Evolutionary conservation across 2,329 filamentous ascomycete genomes (phyloP).

Genomic region (Colletotrichum sidae): DNA sequence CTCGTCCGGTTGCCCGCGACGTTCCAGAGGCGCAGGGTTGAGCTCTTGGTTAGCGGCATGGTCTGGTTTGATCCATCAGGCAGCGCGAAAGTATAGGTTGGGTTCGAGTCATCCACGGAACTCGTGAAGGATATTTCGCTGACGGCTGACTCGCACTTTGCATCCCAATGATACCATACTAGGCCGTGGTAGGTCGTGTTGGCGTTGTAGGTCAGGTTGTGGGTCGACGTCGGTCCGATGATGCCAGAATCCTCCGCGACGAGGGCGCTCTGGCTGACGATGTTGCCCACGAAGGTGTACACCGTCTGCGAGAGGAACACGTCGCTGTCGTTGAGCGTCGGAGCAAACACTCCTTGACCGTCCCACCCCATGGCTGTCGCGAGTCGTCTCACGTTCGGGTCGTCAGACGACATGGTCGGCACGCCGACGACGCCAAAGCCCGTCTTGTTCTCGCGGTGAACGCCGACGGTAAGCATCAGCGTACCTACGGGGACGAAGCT

Average conservation of each 20-base stretch:
- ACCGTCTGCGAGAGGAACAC: conserved; percentile 11
- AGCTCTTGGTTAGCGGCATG: background rate
- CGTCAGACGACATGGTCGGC: conserved; percentile 1
- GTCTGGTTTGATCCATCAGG: conserved; percentile 10
- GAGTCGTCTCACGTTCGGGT: background rate
- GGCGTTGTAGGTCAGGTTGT: conserved; percentile 20
- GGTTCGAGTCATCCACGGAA: conserved; percentile 2
- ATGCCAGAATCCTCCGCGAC: conserved; percentile 20
- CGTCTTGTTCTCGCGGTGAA: background rate
- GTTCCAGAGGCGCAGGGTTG: conserved; percentile 18
- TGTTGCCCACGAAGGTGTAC: conserved; percentile 21
- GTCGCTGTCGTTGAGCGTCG: conserved; percentile 5
- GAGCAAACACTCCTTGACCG: background rate
- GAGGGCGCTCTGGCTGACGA: conserved; percentile 25
- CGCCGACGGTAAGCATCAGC: conserved; percentile 16
- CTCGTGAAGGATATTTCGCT: background rate
- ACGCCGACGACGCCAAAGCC: conserved; percentile 3
- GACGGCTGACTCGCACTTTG: conserved; percentile 15
- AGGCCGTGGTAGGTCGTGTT: conserved; percentile 23
- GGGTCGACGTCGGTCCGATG: conserved; percentile 17
- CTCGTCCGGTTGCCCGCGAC: conserved; percentile 3
- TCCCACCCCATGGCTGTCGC: conserved; percentile 25
- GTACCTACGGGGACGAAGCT: conserved; percentile 25
- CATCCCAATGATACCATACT: conserved; percentile 13
- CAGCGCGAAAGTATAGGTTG: conserved; percentile 12